These are phyloP conservation scores for Monosporascus sp. DNA, from an alignment of 2,329 filamentous ascomycete genomes.

Conservation along the genomic window DNA sequence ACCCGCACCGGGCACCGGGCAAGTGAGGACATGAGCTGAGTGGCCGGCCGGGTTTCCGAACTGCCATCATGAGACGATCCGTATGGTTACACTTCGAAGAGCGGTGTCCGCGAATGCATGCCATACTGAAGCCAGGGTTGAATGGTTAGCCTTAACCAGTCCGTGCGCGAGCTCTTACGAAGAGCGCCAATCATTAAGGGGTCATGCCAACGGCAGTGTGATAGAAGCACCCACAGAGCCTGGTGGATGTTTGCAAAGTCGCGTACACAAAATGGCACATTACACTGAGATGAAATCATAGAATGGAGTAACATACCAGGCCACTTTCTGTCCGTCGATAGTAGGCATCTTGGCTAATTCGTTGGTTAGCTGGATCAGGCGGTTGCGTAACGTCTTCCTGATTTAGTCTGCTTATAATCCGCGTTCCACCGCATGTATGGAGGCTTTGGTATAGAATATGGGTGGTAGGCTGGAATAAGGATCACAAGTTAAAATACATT, in stretches of 20 bases:
- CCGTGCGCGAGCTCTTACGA: not conserved
- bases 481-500: not conserved
- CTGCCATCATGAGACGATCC: conserved; percentile 64
- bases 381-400: conserved; percentile 1
- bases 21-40: conserved; percentile 66
- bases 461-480: not conserved
- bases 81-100: conserved; percentile 70
- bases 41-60: conserved; percentile 67
- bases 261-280: not conserved
- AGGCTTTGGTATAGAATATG: not conserved
- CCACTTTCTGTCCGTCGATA: conserved; percentile 67
- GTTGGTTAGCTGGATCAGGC: conserved; percentile 1
- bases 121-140: conserved; percentile 45
- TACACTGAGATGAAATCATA: not conserved
- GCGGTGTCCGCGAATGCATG: conserved; percentile 70
- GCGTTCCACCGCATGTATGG: not conserved
- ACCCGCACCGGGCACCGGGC: conserved; percentile 55
- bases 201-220: not conserved
- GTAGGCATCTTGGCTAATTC: conserved; percentile 51
- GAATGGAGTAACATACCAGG: conserved; percentile 52
- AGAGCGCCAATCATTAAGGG: not conserved
- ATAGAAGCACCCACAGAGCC: not conserved
- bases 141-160: not conserved
- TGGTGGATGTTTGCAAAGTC: not conserved
- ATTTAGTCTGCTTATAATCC: not conserved